Percentiles rank a stretch among this genome's conserved stretches.
These are phyloP conservation scores for Drechslerella stenobrocha DNA, from an alignment of 2,329 filamentous ascomycete species.

Conservation along the genomic window DNA sequence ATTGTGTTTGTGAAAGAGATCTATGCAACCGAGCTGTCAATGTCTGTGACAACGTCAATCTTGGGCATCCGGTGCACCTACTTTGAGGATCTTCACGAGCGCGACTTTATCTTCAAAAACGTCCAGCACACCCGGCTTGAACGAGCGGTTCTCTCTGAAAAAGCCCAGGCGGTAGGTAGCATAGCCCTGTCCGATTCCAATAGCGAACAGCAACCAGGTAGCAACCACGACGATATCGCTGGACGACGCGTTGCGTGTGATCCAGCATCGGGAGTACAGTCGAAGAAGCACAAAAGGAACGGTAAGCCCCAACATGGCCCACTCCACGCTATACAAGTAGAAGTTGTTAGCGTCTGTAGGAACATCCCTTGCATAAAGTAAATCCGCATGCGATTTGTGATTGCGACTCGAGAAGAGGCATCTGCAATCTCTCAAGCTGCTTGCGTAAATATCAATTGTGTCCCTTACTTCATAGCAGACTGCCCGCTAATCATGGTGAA, in stretches of 20 bases:
- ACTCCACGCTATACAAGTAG: slow-evolving; percentile 32
- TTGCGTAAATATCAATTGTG: slow-evolving; percentile 1
- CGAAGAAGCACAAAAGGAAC: slow-evolving; percentile 49
- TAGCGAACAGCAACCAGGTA: slow-evolving; percentile 41
- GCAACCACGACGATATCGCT: slow-evolving; percentile 41
- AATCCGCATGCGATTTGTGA: slow-evolving; percentile 6
- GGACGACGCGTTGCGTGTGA: slow-evolving; percentile 42
- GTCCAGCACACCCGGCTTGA: slow-evolving; percentile 24
- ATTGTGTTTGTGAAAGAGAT: slow-evolving; percentile 42
- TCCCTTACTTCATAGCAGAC: slow-evolving; percentile 40
- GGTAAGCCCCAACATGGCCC: slow-evolving; percentile 47
- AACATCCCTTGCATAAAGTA: background rate
- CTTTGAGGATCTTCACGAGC: slow-evolving; percentile 41
- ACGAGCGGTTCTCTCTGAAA: slow-evolving; percentile 19
- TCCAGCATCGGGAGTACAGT: slow-evolving; percentile 47
- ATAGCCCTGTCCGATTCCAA: slow-evolving; percentile 36
- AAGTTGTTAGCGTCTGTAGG: slow-evolving; percentile 25
- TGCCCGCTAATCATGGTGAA: slow-evolving; percentile 45
- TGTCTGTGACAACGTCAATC: background rate
- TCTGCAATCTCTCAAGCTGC: slow-evolving; percentile 1
- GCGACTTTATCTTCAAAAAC: slow-evolving; percentile 25
- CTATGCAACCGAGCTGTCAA: background rate
- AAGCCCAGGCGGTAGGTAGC: slow-evolving; percentile 35
- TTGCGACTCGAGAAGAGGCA: slow-evolving; percentile 29
- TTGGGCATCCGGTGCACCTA: slow-evolving; percentile 2